Conservation (phyloP, 805 yeast species). For the Spathaspora hagerdaliae region DNA sequence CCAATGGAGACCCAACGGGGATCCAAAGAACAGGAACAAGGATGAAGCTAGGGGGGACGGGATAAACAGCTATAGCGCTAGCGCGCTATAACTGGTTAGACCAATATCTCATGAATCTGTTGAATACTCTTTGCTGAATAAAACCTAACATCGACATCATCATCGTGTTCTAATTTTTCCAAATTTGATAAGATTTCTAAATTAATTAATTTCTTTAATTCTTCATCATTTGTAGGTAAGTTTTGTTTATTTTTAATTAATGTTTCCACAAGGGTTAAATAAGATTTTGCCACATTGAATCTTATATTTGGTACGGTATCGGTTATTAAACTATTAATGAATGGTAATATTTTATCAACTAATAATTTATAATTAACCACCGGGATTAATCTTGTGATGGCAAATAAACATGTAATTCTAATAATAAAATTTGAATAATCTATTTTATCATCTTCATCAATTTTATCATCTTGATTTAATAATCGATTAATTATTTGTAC, state of each 20-base stretch:
- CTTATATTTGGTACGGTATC: constrained; percentile 94
- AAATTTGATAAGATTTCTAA: constrained; percentile 60
- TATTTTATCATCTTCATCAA: constrained; percentile 26
- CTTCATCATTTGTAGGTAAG: constrained; percentile 10
- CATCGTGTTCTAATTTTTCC: constrained; percentile 62
- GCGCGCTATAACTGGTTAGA: not conserved
- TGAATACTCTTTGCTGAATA: constrained; percentile 64
- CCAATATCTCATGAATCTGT: constrained; percentile 14
- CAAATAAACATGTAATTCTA: constrained; percentile 86
- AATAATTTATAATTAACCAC: constrained; percentile 59
- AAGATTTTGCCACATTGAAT: constrained; percentile 89
- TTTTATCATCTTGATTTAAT: constrained; percentile 24
- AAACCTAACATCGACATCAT: constrained; percentile 85
- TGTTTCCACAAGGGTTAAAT: constrained; percentile 56
- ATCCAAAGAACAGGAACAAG: too few species aligned
- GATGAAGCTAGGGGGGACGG: too few species aligned
- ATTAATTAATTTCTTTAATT: constrained; percentile 23
- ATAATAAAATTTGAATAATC: constrained; percentile 76
- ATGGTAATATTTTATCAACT: constrained; percentile 69
- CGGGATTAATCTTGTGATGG: constrained; percentile 77
- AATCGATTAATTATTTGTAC: constrained; percentile 76
- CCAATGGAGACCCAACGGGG: too few species aligned
- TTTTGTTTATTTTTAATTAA: constrained; percentile 24
- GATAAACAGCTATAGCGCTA: too few species aligned
- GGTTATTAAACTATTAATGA: constrained; percentile 61